Evolutionary conservation across 176 grass and related monocot genomes (phyloP), one percentile per base, ranked within the genome.

Genomic region (Ensete ventricosum): DNA sequence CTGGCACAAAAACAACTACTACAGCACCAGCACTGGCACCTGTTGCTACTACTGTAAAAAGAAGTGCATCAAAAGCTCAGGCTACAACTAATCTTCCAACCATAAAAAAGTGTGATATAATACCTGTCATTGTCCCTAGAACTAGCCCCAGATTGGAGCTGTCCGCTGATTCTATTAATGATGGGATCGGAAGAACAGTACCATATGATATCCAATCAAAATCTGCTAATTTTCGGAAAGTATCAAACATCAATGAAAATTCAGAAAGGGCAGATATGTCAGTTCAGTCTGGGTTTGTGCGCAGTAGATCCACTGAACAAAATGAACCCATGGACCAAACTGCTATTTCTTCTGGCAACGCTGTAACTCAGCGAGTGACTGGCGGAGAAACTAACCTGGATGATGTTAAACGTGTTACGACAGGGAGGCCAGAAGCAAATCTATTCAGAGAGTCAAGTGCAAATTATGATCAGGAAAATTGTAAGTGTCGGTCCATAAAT

Each of bases 51-150:
- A 84, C 77, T 63, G 76, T 91, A n/a, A 91, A 85, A 76, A 91
- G 90, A 91, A 84, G 83, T 84, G 83, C 84, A 34, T 66, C 89
- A 83, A 93, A 74, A 83, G 81, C 75, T 70, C 81, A 84, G 48
- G 85, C 71, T 12, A 62, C 86, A 55, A 79, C 82, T 70, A 89
- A 85, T 89, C 54, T 89, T 73, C 84, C 85, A 53, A 77, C 83
- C 53, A 81, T 62, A 20, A 89, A 74, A 75, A 90, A 89, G 83
- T 66, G 54, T 77, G 90, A 99, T 71, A 82, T 89, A 72, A 67
- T 87, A 43, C 83, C 96, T 62, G 81, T 94, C 53, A 87, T 95
- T 65, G 80, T 99, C 54, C 91, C 96, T 72, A 91, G 91, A 91
- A 84, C 76, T 91, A 99, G 76, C 84, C 83, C 94, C 78, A 89